Evolutionary conservation across 352 stramenopile species (phyloP).

Genomic region (Phytophthora europaea): DNA sequence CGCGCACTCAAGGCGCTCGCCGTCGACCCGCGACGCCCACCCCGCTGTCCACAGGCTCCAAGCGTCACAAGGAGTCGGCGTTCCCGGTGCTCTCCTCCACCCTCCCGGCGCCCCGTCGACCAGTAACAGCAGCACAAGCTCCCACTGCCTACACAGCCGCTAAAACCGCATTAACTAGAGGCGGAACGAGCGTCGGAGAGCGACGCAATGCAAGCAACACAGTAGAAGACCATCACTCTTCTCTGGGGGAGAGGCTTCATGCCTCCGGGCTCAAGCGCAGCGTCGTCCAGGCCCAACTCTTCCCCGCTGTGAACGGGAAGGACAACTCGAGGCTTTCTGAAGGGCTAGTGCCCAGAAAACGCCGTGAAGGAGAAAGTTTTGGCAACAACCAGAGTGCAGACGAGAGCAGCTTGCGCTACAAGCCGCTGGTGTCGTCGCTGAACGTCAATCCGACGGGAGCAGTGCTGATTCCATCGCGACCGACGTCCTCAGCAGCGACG

Average conservation of each 20-base stretch:
- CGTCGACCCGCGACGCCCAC: slow-evolving; percentile 25
- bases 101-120: slow-evolving; percentile 16
- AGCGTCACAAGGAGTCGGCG: slow-evolving; percentile 1
- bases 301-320: slow-evolving; percentile 30
- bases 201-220: neutral
- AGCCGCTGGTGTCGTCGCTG: slow-evolving; percentile 41
- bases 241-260: slow-evolving; percentile 59
- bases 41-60: neutral
- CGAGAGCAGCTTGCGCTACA: slow-evolving; percentile 19
- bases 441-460: slow-evolving; percentile 41
- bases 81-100: slow-evolving; percentile 31
- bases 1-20: slow-evolving; percentile 45
- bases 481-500: slow-evolving; percentile 43
- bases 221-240: neutral
- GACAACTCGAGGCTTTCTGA: neutral
- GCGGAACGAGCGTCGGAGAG: neutral
- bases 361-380: neutral
- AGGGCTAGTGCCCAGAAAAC: slow-evolving; percentile 10
- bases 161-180: neutral
- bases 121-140: slow-evolving; percentile 13
- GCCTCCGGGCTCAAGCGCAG: slow-evolving; percentile 68
- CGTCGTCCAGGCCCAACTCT: slow-evolving; percentile 62
- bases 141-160: neutral
- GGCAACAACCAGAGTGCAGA: slow-evolving; percentile 24
- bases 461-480: slow-evolving; percentile 62